Evolutionary conservation across 75 land plant species (phyloP), one percentile per base, ranked within the genome.

Genomic region (Selaginella tamariscina): DNA sequence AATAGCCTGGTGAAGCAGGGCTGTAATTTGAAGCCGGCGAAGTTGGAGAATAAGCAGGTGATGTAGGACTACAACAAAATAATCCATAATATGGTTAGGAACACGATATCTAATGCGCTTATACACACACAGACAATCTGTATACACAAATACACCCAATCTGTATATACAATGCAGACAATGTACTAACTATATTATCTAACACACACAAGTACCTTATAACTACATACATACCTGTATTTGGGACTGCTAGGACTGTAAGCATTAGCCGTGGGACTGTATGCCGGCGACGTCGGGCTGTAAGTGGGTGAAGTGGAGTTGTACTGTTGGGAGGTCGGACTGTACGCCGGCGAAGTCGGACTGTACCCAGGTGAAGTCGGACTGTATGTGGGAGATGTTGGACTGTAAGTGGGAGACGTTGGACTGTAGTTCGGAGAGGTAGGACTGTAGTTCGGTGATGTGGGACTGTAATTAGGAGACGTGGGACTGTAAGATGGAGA

Each of bases 1-100:
- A 75, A 55, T 75, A 75, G 8, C 64, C 44, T 15, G 77, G 77
- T 54, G 78, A 74, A 24, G 69, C 64, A 13, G 73, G 88, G 57
- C 88, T 90, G 77, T 88, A 91, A 2, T 84, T 75, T 55, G 91
- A 84, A n/a, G 98, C 78, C 2, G 98, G 98, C 55, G 98, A 94
- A 13, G 98, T 87, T 30, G 98, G 98, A 15, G 91, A 85, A 70
- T 91, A 91, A 15, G 83, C 86, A 28, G 81, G 82, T 0, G 91
- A 87, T 0, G 82, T 80, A 0, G 97, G 91, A 21, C 62, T 59
- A n/a, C 23, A 59, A 21, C 18, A 21, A 59, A 21, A 21, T n/a
- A n/a, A n/a, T n/a, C n/a, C n/a, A n/a, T n/a, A n/a, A n/a, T n/a
- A n/a, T n/a, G n/a, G n/a, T n/a, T n/a, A n/a, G n/a, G n/a, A n/a